Base-by-base conservation (phyloP, 2,329 filamentous ascomycete genomes). In the Alternaria longipes region DNA sequence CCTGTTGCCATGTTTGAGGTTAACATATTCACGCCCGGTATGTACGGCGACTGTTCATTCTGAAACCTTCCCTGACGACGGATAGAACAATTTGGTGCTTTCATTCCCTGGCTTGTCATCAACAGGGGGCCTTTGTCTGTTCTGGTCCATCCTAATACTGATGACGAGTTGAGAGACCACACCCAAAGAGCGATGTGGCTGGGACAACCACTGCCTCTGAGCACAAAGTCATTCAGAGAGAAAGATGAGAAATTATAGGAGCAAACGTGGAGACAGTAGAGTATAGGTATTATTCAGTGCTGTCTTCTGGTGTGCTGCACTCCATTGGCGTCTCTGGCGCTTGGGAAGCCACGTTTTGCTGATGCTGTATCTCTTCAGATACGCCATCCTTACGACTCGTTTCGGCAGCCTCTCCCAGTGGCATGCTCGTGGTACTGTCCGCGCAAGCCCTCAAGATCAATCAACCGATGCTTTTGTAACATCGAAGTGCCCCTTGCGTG, bases 1-100 rank as follows among this genome's bases (percentile, higher is more conserved):
- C 89, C 91, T 0, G 79, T 93, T 0, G 91, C 89, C 54, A 97
- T 97, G 93, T 97, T 97, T 71, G 94, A 97, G 79, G 92, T 97
- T 46, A 96, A 96, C 69, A 46, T 97, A 20, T 92, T 94, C 77
- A 93, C 90, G 0, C 94, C 93, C 0, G 76, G 77, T 76, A 36
- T 14, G 55, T 38, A 8, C 8, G 2, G 7, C 5, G 16, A 30
- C 8, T 14, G 8, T 18, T 2, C 18, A 32, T 8, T 3, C 24
- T 6, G 24, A 8, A 45, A n/a, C 14, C n/a, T 46, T 18, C 2
- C 11, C 46, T 59, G 24, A 68, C 24, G 46, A 18, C 14, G 24
- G 22, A 24, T 28, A 76, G 89, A 88, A 3, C 91, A 97, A 77
- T 97, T 97, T 73, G 93, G 93, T 0, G 93, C 94, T 0, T 96